These are phyloP conservation scores for Ophiostoma populinum DNA, from an alignment of 2,329 filamentous ascomycete species.

Conservation along the genomic window DNA sequence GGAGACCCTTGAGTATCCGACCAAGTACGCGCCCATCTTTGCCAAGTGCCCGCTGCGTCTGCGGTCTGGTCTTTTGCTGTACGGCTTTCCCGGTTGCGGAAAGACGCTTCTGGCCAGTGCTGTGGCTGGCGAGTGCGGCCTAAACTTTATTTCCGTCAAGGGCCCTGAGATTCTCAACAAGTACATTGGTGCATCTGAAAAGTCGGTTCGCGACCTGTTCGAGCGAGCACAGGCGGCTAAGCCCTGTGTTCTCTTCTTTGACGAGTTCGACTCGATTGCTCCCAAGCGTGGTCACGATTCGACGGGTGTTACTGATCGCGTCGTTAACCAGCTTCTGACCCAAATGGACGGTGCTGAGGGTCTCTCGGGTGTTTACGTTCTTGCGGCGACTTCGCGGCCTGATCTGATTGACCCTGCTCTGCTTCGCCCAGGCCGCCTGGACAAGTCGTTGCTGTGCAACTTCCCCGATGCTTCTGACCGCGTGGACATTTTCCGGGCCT, in stretches of 20 bases:
- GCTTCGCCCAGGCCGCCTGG: conserved; percentile 75
- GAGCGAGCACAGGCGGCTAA: conserved; percentile 79
- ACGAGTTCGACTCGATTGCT: conserved; percentile 96
- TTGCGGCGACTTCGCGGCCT: conserved; percentile 83
- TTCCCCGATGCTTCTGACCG: conserved; percentile 68
- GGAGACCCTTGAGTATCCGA: conserved; percentile 91
- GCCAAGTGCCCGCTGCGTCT: conserved; percentile 89
- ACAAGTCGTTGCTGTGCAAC: conserved; percentile 85
- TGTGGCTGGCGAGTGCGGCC: conserved; percentile 90
- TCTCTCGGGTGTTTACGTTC: conserved; percentile 82
- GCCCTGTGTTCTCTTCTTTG: conserved; percentile 93
- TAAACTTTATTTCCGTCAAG: conserved; percentile 98
- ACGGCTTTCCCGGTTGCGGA: conserved; percentile 89
- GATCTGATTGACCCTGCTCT: conserved; percentile 92
- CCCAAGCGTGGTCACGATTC: conserved; percentile 94
- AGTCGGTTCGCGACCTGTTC: conserved; percentile 88
- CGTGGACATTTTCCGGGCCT: conserved; percentile 69
- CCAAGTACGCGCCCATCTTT: conserved; percentile 95
- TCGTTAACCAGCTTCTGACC: conserved; percentile 94
- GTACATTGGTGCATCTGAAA: conserved; percentile 95
- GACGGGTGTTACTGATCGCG: conserved; percentile 94
- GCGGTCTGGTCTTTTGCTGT: conserved; percentile 79
- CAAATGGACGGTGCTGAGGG: conserved; percentile 99
- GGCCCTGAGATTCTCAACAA: conserved; percentile 97
- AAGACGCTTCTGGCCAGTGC: conserved; percentile 92